A percentile compares a stretch with the other conserved stretches of the same genome.
Conservation (phyloP, 331 rosid genomes). For the Pyracantha coccinea region DNA sequence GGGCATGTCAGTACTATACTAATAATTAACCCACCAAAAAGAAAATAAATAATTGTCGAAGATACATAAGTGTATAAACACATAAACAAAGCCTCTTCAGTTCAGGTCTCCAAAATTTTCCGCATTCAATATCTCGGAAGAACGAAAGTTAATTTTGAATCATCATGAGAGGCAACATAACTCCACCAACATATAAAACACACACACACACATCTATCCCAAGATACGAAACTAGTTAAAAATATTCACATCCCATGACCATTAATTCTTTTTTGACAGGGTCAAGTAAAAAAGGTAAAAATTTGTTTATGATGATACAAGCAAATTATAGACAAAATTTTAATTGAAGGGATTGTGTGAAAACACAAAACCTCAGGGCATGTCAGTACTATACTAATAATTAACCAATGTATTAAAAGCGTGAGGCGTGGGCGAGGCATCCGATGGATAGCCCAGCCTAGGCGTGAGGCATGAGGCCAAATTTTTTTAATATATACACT, state of each 20-base stretch:
- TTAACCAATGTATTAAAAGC: too few species aligned
- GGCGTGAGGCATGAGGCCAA: too few species aligned
- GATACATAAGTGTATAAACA: neutral
- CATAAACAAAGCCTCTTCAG: conserved; percentile 52
- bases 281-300: neutral
- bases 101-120: conserved; percentile 78
- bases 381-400: neutral
- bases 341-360: neutral
- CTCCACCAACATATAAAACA: too few species aligned
- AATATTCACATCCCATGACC: neutral
- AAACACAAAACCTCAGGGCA: neutral
- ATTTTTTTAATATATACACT: too few species aligned
- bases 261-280: neutral
- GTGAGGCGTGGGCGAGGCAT: too few species aligned
- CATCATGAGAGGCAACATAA: conserved; percentile 50
- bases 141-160: conserved; percentile 38
- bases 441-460: too few species aligned
- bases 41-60: neutral
- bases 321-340: too few species aligned
- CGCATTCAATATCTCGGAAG: conserved; percentile 45
- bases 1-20: neutral
- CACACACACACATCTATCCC: neutral
- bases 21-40: neutral
- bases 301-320: too few species aligned
- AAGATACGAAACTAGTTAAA: neutral